Evolutionary conservation across 768 basidiomycete genomes (phyloP).

Genomic region (Exsudoporus frostii): DNA sequence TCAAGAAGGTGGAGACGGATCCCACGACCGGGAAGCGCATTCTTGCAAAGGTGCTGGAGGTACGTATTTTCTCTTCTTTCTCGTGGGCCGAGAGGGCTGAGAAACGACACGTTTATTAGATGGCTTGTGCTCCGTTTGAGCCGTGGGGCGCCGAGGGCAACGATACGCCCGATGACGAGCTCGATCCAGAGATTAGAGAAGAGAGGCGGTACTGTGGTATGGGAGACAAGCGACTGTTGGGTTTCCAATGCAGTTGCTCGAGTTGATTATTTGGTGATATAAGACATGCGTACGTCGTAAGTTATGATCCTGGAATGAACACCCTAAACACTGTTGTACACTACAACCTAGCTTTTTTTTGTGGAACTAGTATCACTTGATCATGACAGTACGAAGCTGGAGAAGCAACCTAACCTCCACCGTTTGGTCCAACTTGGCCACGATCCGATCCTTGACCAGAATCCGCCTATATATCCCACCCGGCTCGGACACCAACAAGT

Average conservation of each 20-base stretch:
- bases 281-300: not conserved
- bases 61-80: constrained; percentile 31
- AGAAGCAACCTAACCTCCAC: constrained; percentile 14
- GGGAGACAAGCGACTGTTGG: constrained; percentile 72
- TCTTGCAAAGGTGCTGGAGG: constrained; percentile 79
- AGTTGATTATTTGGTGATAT: constrained; percentile 43
- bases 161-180: constrained; percentile 38
- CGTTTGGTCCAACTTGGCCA: constrained; percentile 17
- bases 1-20: constrained; percentile 69
- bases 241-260: constrained; percentile 93
- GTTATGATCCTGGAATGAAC: too few species aligned
- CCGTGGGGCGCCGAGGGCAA: constrained; percentile 79
- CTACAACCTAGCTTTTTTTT: not conserved
- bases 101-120: constrained; percentile 41
- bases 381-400: constrained; percentile 18
- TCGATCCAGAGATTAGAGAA: constrained; percentile 60
- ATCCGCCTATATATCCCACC: constrained; percentile 19
- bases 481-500: constrained; percentile 13
- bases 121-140: constrained; percentile 85
- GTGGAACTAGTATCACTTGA: constrained; percentile 7
- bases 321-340: not conserved
- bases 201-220: constrained; percentile 76
- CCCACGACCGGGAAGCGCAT: constrained; percentile 57
- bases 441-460: constrained; percentile 18
- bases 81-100: not conserved